These are phyloP conservation scores for Brachypodium distachyon DNA, from an alignment of 202 grass and related monocot genomes.

Conservation along the genomic window DNA sequence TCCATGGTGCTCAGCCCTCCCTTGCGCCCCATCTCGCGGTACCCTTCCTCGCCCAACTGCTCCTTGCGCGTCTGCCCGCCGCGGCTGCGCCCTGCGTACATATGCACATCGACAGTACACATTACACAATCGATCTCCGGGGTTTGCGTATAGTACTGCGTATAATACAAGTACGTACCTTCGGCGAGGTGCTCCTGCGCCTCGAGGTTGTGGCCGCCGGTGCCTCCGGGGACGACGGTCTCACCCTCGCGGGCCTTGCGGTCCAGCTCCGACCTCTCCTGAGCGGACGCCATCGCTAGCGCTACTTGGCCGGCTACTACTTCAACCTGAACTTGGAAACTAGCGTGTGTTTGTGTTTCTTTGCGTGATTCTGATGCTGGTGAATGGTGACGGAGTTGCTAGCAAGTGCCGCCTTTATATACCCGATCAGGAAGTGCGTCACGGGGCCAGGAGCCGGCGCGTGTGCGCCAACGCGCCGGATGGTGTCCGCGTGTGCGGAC, in stretches of 20 bases:
- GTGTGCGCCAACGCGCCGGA: constrained; percentile 29
- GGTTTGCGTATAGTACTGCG: too few relatives aligned
- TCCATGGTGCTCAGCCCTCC: constrained; percentile 48
- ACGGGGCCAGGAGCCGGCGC: background rate
- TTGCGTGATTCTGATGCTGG: background rate
- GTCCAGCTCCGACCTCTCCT: constrained; percentile 53
- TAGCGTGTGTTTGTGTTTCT: background rate
- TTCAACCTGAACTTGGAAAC: background rate
- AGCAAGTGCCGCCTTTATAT: background rate
- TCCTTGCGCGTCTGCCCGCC: constrained; percentile 66
- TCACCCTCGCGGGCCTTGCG: constrained; percentile 42
- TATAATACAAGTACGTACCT: background rate
- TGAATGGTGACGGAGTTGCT: background rate
- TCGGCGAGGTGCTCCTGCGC: constrained; percentile 66
- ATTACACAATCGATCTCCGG: too few relatives aligned
- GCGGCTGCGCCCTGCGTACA: constrained; percentile 48
- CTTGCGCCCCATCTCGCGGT: constrained; percentile 58
- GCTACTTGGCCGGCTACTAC: background rate
- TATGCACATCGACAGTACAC: background rate
- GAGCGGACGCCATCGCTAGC: constrained; percentile 45
- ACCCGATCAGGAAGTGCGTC: background rate
- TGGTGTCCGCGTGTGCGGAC: background rate
- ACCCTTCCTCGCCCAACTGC: constrained; percentile 57
- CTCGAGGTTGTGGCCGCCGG: constrained; percentile 53
- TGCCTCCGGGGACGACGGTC: constrained; percentile 60